phyloP scores from a whole-genome alignment of 169 alveolate species.

The Amoebophrya sp. region DNA sequence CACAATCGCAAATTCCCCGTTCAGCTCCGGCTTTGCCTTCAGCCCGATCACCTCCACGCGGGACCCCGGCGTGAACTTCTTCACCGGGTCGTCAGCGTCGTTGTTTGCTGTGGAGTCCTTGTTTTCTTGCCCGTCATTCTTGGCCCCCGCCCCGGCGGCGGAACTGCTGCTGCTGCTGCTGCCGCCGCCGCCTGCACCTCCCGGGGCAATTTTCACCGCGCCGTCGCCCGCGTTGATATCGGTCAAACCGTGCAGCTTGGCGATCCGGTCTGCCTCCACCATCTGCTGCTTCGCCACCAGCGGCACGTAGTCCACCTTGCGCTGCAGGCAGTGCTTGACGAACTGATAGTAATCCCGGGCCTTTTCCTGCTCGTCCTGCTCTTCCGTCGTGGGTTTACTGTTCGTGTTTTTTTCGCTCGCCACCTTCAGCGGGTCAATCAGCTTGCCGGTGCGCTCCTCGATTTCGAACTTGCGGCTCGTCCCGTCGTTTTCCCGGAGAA shows the following conservation, averaged over 20 bases:
- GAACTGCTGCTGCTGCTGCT: no score
- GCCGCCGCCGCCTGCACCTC: no score
- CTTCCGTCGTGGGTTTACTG: background rate
- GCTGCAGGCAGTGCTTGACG: background rate
- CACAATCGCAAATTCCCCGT: background rate
- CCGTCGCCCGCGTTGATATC: no score
- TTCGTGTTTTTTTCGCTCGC: background rate
- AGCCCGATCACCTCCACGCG: background rate
- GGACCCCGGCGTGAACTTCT: background rate
- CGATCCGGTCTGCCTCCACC: background rate
- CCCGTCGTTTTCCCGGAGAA: background rate
- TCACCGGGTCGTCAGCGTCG: background rate
- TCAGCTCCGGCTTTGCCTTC: background rate
- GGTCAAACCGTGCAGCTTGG: background rate
- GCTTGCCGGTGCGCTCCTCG: background rate
- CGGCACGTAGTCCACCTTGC: background rate
- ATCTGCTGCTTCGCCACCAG: constrained; percentile 6
- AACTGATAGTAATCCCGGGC: constrained; percentile 14
- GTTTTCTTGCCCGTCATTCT: no score
- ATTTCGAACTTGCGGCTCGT: background rate
- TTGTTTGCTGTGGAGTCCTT: background rate
- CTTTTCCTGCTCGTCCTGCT: background rate
- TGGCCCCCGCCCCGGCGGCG: no score
- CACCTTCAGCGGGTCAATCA: background rate
- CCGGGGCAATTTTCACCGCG: no score